These are phyloP conservation scores for Silene coronaria DNA, from an alignment of 179 eudicot species.

Conservation along the genomic window DNA sequence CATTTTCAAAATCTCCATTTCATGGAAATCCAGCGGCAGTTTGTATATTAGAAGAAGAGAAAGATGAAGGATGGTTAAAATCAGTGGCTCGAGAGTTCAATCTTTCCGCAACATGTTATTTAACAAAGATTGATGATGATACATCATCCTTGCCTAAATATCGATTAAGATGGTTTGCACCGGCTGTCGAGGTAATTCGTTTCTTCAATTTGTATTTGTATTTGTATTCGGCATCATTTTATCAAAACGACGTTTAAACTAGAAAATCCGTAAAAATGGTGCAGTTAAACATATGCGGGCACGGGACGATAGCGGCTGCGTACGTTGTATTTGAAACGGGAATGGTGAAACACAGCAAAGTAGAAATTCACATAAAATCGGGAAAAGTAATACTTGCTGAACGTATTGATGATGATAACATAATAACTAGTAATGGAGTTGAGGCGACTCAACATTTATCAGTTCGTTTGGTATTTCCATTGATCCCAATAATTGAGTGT, in stretches of 20 bases:
- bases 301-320: conserved; percentile 28
- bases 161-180: conserved; percentile 28
- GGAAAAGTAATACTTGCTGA: conserved; percentile 21
- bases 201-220: neutral
- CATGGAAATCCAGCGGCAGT: conserved; percentile 29
- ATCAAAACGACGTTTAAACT: no score
- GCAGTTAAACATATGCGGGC: conserved; percentile 29
- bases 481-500: neutral
- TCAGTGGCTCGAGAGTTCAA: conserved; percentile 25
- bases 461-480: conserved; percentile 11
- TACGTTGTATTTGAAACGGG: conserved; percentile 21
- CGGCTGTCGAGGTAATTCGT: conserved; percentile 22
- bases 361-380: conserved; percentile 23
- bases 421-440: neutral
- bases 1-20: conserved; percentile 22
- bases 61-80: conserved; percentile 14
- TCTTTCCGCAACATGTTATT: conserved; percentile 23
- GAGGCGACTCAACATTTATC: neutral
- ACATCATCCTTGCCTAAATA: conserved; percentile 8
- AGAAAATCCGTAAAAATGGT: no score
- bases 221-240: no score
- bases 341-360: neutral
- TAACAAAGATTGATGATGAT: neutral
- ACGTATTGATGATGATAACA: neutral
- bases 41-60: conserved; percentile 15